phyloP scores from a whole-genome alignment of 306 rosid genomes.

The Medicago ruthenica region DNA sequence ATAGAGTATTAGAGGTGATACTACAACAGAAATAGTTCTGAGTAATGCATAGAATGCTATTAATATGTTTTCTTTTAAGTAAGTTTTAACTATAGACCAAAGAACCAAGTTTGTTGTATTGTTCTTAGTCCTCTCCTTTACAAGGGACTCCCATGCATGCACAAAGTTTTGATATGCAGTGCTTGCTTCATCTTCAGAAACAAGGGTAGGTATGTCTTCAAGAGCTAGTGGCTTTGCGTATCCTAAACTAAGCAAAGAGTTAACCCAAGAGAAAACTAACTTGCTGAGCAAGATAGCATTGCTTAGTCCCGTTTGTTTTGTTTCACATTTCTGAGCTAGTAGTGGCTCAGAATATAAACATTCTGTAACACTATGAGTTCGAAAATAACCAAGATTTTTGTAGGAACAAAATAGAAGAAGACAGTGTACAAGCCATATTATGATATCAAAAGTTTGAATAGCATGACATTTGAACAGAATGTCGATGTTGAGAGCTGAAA shows the following conservation, averaged over 20 bases:
- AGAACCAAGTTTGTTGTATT: neutral
- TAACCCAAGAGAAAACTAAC: neutral
- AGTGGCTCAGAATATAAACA: neutral
- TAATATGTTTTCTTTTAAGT: neutral
- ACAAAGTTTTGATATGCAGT: neutral
- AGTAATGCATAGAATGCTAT: neutral
- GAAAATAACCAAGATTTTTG: neutral
- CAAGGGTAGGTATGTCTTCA: neutral
- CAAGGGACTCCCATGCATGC: neutral
- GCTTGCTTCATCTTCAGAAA: neutral
- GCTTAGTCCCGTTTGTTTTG: neutral
- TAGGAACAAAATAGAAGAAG: neutral
- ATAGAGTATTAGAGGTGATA: neutral
- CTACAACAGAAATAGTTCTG: neutral
- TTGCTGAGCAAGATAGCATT: neutral
- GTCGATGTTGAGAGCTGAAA: neutral
- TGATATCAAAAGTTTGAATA: neutral
- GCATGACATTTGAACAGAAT: neutral
- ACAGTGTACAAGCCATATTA: neutral
- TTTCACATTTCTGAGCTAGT: neutral
- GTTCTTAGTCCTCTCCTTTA: too few relatives aligned
- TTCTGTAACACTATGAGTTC: neutral
- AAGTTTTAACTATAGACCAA: neutral
- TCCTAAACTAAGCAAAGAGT: neutral
- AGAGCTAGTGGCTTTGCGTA: neutral